Percentiles rank a stretch among this genome's conserved stretches.
These are phyloP conservation scores for Bipolaris oryzae DNA, from an alignment of 2,329 filamentous ascomycete species.

Conservation along the genomic window DNA sequence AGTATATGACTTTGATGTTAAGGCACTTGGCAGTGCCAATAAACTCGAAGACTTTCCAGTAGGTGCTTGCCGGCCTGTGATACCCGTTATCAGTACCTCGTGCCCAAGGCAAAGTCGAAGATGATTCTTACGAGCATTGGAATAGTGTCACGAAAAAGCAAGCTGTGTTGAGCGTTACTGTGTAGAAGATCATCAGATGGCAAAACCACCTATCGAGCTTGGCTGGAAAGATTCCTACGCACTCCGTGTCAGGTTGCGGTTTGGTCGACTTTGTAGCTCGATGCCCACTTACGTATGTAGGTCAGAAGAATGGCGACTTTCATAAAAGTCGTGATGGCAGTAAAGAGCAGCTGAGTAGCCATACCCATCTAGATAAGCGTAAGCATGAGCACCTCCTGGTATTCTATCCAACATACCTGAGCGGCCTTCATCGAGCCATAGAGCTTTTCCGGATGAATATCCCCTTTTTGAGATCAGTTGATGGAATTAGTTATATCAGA, in stretches of 20 bases:
- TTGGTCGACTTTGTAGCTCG: rapidly evolving
- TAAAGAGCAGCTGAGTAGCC: constrained; percentile 33
- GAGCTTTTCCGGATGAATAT: constrained; percentile 23
- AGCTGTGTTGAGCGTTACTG: constrained; percentile 22
- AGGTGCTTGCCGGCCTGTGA: constrained; percentile 26
- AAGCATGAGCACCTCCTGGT: neutral
- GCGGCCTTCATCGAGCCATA: constrained; percentile 26
- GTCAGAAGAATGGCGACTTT: constrained; percentile 36
- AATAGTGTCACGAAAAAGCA: constrained; percentile 37
- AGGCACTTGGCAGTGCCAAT: constrained; percentile 27
- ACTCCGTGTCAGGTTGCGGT: neutral
- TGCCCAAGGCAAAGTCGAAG: neutral
- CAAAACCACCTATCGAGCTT: constrained; percentile 40
- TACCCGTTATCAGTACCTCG: neutral
- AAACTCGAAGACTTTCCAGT: constrained; percentile 37
- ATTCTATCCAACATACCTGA: constrained; percentile 17
- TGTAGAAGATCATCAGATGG: constrained; percentile 31
- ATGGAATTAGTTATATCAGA: neutral
- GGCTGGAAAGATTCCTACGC: constrained; percentile 34
- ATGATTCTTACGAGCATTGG: constrained; percentile 35
- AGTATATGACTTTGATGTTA: constrained; percentile 35
- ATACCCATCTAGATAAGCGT: constrained; percentile 29
- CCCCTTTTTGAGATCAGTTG: constrained; percentile 23
- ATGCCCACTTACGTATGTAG: constrained; percentile 22
- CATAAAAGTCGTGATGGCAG: constrained; percentile 31